Evolutionary conservation across 73 alveolate species (phyloP), one percentile per base, ranked within the genome.

Genomic region (Breviolum minutum): DNA sequence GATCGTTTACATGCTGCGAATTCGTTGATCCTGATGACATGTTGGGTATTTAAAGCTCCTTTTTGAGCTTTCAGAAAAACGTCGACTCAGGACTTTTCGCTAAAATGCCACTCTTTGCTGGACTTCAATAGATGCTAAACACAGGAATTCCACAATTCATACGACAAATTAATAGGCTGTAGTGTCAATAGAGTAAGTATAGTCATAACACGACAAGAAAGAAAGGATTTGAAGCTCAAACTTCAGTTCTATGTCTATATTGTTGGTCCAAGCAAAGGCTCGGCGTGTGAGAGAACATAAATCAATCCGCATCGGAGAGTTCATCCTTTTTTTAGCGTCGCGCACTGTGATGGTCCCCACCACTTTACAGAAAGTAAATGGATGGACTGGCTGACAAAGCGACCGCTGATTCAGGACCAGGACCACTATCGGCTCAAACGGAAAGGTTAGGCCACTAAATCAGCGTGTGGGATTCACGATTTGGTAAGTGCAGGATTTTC

Each of bases 361-460:
- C 63, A 79, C 64, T 40, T 79, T 79, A 64, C 87, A 79, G 30
- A 5, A 8, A 27, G 87, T 40, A 3, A 40, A 40, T 40, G 29
- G 87, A 79, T 79, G 87, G 87, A 79, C 87, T 32, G 30, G 87
- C 87, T 40, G 87, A 14, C 87, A 40, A 10, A 40, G n/a, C 66
- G 48, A n/a, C 66, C 87, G 8, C 87, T 40, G 66, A 79, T 79
- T 79, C 87, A 79, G 87, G 87, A 40, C 87, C 87, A 27, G 30
- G 16, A 9, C 6, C 87, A 11, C 87, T 32, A 79, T 32, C n/a
- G 87, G 87, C 87, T 79, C 68, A 30, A 40, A 76, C 20, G 11
- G 16, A 24, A 82, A 54, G 54, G 9, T 1, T 61, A 9, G 73
- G 91, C 60, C 91, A 60, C 91, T 7, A 54, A 82, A 82, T 82